phyloP scores from a whole-genome alignment of 139 green algal genomes.

The Chlamydomonas asymmetrica region DNA sequence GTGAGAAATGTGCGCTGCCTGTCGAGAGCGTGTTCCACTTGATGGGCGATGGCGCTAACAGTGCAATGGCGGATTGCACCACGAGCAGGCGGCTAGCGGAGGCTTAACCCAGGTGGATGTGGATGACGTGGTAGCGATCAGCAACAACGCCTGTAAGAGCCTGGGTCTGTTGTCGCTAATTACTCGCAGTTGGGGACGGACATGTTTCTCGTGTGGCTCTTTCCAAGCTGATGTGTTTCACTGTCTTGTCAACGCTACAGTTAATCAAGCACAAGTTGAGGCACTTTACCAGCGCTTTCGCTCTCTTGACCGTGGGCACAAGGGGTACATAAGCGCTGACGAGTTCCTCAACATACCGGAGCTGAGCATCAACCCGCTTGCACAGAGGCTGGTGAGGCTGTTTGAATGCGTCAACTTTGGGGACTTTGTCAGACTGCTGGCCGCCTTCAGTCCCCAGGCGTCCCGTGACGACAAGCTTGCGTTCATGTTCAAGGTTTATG shows the following conservation, averaged over 20 bases:
- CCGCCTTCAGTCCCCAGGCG: constrained; percentile 73
- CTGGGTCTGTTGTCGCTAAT: background rate
- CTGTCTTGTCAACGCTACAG: constrained; percentile 29
- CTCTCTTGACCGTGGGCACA: constrained; percentile 81
- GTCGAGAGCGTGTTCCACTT: background rate
- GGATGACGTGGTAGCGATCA: constrained; percentile 80
- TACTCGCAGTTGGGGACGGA: background rate
- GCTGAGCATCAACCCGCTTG: constrained; percentile 94
- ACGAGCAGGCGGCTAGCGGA: constrained; percentile 65
- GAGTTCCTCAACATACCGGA: constrained; percentile 93
- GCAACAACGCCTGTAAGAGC: constrained; percentile 61
- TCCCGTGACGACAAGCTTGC: constrained; percentile 72
- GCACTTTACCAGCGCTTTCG: constrained; percentile 90
- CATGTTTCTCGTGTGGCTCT: background rate
- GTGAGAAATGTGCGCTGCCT: too few relatives aligned
- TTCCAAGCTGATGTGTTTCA: background rate
- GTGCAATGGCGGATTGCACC: background rate
- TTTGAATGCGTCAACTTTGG: constrained; percentile 93
- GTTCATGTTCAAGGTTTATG: constrained; percentile 80
- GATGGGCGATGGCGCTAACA: background rate
- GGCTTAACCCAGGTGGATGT: constrained; percentile 91
- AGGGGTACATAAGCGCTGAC: constrained; percentile 89
- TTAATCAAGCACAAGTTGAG: constrained; percentile 85
- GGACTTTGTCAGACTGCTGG: constrained; percentile 83
- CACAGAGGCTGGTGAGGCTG: constrained; percentile 69